A percentile compares a stretch with the other conserved stretches of the same genome.
phyloP scores from a whole-genome alignment of 2,329 filamentous ascomycete genomes.

The Botryotinia convoluta region DNA sequence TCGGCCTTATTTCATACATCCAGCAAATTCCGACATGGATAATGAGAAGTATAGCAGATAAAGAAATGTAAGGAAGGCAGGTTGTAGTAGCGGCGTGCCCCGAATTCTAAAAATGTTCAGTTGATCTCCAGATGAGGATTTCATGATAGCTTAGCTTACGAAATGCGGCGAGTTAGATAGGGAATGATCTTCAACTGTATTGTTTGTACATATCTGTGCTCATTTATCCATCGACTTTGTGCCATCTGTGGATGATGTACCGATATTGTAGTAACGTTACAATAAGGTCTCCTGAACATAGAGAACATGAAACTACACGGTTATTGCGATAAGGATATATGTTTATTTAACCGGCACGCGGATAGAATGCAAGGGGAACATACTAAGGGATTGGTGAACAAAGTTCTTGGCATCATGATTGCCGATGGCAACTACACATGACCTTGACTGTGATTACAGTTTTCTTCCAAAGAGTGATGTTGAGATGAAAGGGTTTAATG shows the following conservation, averaged over 20 bases:
- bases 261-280: conserved; percentile 4
- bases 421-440: background rate
- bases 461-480: background rate
- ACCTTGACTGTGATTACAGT: background rate
- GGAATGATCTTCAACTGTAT: background rate
- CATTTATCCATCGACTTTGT: background rate
- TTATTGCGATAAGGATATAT: background rate
- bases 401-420: background rate
- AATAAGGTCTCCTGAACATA: background rate
- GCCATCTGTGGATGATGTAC: background rate
- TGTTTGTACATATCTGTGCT: background rate
- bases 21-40: background rate
- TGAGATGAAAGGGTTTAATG: background rate
- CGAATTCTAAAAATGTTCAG: background rate
- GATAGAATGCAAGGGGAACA: background rate
- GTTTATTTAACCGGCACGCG: background rate
- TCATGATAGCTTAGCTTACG: background rate
- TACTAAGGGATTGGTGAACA: background rate
- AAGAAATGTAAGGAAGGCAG: background rate
- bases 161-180: background rate
- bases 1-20: background rate
- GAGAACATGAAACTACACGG: background rate
- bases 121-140: background rate
- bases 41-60: background rate
- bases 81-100: background rate